phyloP scores from a whole-genome alignment of 2,329 filamentous ascomycete genomes.

The Trichophyton benhamiae region DNA sequence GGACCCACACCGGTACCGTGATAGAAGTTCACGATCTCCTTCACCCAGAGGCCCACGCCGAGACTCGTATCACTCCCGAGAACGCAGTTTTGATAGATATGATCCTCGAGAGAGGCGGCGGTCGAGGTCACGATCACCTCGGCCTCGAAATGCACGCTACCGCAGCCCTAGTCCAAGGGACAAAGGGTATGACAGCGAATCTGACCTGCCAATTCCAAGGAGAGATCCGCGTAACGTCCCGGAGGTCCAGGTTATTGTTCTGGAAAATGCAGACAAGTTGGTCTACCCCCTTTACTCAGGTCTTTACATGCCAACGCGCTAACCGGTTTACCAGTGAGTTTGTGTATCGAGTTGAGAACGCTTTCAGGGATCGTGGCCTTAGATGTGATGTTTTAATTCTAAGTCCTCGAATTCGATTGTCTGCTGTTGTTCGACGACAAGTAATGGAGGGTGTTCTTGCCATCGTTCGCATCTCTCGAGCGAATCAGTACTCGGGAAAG shows the following conservation, averaged over 20 bases:
- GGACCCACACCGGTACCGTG: conserved; percentile 19
- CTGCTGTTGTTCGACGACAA: conserved; percentile 70
- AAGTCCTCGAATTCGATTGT: conserved; percentile 61
- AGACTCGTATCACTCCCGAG: conserved; percentile 24
- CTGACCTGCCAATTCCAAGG: conserved; percentile 58
- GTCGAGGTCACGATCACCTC: conserved; percentile 54
- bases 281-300: conserved; percentile 14
- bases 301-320: neutral
- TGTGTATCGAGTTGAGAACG: conserved; percentile 66
- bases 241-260: conserved; percentile 75
- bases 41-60: neutral
- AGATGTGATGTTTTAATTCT: conserved; percentile 69
- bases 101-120: conserved; percentile 37
- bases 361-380: conserved; percentile 59
- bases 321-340: conserved; percentile 47
- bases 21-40: neutral
- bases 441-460: conserved; percentile 80
- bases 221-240: conserved; percentile 65
- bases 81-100: conserved; percentile 38
- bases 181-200: conserved; percentile 43
- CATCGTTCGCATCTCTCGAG: conserved; percentile 62
- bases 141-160: conserved; percentile 48
- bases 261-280: conserved; percentile 58
- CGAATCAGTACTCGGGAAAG: conserved; percentile 57
- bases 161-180: conserved; percentile 55